phyloP scores from a whole-genome alignment of 73 alveolate species.

The Halteria grandinella region DNA sequence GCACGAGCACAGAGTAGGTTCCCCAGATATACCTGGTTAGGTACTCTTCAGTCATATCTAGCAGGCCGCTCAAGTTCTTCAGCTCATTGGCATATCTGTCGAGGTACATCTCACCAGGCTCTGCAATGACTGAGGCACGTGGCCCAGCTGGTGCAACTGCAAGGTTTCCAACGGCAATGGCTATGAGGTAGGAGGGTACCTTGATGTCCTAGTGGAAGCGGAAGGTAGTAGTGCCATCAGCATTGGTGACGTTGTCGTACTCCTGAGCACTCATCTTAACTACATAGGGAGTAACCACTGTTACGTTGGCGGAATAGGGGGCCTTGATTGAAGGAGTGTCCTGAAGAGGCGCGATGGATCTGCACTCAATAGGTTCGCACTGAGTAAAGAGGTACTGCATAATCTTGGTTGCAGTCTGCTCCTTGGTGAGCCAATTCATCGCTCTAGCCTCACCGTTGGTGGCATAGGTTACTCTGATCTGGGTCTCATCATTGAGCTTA shows the following conservation, averaged over 20 bases:
- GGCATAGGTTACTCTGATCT: conserved; percentile 28
- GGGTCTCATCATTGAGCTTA: not conserved
- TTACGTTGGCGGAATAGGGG: conserved; percentile 74
- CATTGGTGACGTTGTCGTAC: conserved; percentile 2
- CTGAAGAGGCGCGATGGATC: conserved; percentile 89
- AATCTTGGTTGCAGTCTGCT: conserved; percentile 71
- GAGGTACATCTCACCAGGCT: conserved; percentile 62
- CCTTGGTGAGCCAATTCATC: conserved; percentile 74
- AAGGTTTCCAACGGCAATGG: conserved; percentile 84
- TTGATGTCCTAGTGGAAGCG: conserved; percentile 61
- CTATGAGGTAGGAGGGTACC: conserved; percentile 78
- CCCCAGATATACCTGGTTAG: conserved; percentile 84
- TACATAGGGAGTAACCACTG: conserved; percentile 50
- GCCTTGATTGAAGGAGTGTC: conserved; percentile 93
- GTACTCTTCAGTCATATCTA: conserved; percentile 67
- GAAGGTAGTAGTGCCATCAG: conserved; percentile 59
- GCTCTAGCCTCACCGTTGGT: conserved; percentile 74
- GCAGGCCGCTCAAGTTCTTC: conserved; percentile 64
- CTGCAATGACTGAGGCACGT: conserved; percentile 74
- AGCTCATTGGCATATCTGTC: conserved; percentile 54
- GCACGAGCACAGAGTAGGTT: conserved; percentile 72
- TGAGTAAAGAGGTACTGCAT: conserved; percentile 89
- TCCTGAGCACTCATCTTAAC: conserved; percentile 70
- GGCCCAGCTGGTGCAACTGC: conserved; percentile 56
- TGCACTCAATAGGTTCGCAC: conserved; percentile 86